Base-by-base conservation (phyloP, 768 basidiomycete genomes). In the Hysterangium stoloniferum region DNA sequence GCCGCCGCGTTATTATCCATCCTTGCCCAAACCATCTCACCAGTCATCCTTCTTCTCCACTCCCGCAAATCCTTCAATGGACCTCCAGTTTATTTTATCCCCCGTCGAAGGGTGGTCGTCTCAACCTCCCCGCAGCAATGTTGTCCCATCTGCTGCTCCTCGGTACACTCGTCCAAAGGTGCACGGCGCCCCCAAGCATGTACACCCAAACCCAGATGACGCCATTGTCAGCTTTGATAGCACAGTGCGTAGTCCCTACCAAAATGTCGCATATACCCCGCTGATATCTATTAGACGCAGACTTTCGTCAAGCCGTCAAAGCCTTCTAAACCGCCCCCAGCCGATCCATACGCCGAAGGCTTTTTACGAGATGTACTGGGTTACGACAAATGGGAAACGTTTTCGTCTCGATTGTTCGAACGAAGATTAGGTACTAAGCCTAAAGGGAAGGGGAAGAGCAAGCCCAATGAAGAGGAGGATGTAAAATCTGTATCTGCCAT, bases 321-420 rank as follows among this genome's bases (percentile, higher is more conserved):
- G 24, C 43, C 37, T 3, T 32, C 33, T 27, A 54, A 34, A 6
- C 53, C 22, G 56, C 32, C 52, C 54, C 3, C 44, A 40, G 60
- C 70, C 15, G 72, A 74, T 56, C 72, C 72, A 19, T 68, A 56
- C 52, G 72, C 74, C 0, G 67, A 71, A n/a, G 62, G 63, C 15
- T 75, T 75, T 57, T 64, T 74, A 43, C 71, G 64, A 53, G 71
- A 73, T 42, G 66, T 66, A 41, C 68, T 74, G 32, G 73, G 73
- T 50, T 62, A 65, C 20, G 63, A 65, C 25, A 72, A 67, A 55
- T 74, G 72, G 72, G 58, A 62, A 31, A 72, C 71, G 41, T 76
- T 74, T 49, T 70, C 70, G 43, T 69, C 74, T 27, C 69, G 72
- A 5, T 61, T 74, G 11, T 75, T 73, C 31, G 73, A 74, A 58